Conservation (phyloP, 2,329 filamentous ascomycete genomes). For the Tympanopsis confertula region DNA sequence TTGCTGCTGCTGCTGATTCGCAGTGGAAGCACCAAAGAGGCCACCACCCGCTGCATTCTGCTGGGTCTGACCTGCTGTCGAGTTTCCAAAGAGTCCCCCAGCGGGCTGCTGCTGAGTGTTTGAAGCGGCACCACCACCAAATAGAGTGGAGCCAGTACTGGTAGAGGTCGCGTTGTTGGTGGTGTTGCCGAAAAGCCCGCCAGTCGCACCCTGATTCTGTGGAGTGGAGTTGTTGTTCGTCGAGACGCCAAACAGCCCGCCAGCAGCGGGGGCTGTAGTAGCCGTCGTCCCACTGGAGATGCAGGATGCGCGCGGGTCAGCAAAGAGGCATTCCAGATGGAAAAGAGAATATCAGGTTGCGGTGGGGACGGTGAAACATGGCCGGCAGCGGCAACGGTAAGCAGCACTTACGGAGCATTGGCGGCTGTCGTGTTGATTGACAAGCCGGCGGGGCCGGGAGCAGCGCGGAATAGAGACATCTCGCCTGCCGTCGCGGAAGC, state of each 20-base stretch:
- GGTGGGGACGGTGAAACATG: conserved; percentile 5
- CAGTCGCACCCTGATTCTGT: conserved; percentile 13
- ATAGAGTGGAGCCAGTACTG: conserved; percentile 14
- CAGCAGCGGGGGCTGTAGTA: conserved; percentile 5
- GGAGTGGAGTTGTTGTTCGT: conserved; percentile 8
- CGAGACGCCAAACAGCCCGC: conserved; percentile 5
- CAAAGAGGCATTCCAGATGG: conserved; percentile 9
- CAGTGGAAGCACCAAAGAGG: conserved; percentile 6
- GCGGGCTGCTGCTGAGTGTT: conserved; percentile 8
- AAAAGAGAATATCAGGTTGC: conserved; percentile 16
- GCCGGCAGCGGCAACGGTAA: too few relatives aligned
- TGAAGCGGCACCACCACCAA: conserved; percentile 13
- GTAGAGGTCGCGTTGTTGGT: conserved; percentile 5
- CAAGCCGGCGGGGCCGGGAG: conserved; percentile 46
- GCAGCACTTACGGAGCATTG: conserved; percentile 37
- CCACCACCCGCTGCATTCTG: conserved; percentile 8
- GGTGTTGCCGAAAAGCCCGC: conserved; percentile 1
- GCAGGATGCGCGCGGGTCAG: conserved; percentile 11
- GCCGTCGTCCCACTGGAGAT: conserved; percentile 9
- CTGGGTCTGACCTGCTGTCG: conserved; percentile 9
- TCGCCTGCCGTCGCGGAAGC: background rate
- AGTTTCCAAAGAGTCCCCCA: conserved; percentile 9
- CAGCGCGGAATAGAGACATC: conserved; percentile 30
- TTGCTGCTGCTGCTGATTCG: conserved; percentile 4
- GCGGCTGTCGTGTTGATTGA: conserved; percentile 53